A percentile compares a stretch with the other conserved stretches of the same genome.
Evolutionary conservation across 2,329 filamentous ascomycete genomes (phyloP).

Genomic region (Immersiporthe knoxdaviesiana): DNA sequence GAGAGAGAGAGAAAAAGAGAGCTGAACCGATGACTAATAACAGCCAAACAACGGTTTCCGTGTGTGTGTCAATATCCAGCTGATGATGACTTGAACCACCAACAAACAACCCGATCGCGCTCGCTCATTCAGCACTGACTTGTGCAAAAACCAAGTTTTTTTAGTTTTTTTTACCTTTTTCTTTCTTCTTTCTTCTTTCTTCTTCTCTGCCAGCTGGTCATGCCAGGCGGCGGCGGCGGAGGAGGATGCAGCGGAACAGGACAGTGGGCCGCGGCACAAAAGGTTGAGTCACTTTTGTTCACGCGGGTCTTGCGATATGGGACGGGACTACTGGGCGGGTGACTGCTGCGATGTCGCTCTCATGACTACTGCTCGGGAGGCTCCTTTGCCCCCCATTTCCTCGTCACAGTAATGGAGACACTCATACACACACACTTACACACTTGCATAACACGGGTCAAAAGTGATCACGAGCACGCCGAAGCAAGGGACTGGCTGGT

Average conservation of each 20-base stretch:
- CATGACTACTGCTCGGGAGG: slow-evolving; percentile 1
- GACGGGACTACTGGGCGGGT: neutral
- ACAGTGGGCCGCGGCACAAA: neutral
- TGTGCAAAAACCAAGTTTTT: no score
- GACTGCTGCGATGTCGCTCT: slow-evolving; percentile 9
- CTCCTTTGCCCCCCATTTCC: neutral
- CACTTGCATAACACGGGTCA: no score
- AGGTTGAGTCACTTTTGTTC: neutral
- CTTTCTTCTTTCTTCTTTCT: neutral
- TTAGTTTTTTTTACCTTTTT: no score
- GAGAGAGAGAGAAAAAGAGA: no score
- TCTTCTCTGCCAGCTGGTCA: neutral
- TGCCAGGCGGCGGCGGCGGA: neutral
- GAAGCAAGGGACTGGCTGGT: neutral
- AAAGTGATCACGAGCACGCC: neutral
- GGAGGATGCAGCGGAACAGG: neutral
- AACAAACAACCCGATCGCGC: neutral
- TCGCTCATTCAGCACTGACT: neutral
- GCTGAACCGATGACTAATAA: neutral
- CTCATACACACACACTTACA: neutral
- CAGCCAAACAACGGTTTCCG: neutral
- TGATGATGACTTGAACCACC: neutral
- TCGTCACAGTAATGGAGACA: neutral
- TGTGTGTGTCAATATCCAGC: neutral
- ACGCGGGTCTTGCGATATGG: neutral